These are phyloP conservation scores for Silene coronaria DNA, from an alignment of 179 eudicot species.

Conservation along the genomic window DNA sequence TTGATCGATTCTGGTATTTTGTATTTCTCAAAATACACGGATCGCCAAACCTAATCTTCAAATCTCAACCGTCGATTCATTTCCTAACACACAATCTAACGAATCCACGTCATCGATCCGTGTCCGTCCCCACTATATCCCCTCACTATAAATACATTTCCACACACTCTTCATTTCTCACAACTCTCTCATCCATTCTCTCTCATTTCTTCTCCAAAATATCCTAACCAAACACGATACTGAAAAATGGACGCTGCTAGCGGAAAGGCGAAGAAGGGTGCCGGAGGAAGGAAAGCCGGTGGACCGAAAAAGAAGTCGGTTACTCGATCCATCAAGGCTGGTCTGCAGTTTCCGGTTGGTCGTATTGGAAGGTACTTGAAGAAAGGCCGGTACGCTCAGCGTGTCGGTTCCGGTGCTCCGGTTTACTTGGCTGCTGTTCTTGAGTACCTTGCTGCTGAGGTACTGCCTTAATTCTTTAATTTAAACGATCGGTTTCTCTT, in stretches of 20 bases:
- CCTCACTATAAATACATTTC: neutral
- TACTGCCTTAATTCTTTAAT: no score
- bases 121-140: neutral
- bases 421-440: slow-evolving; percentile 29
- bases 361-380: slow-evolving; percentile 27
- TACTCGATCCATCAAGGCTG: slow-evolving; percentile 18
- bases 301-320: slow-evolving; percentile 22
- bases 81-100: neutral
- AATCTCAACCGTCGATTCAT: neutral
- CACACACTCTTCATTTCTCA: neutral
- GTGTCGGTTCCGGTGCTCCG: slow-evolving; percentile 28
- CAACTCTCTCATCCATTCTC: neutral
- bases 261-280: slow-evolving; percentile 18
- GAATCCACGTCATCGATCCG: neutral
- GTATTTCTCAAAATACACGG: neutral
- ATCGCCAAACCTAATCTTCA: neutral
- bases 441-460: slow-evolving; percentile 29
- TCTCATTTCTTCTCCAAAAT: neutral
- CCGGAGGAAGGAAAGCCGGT: slow-evolving; percentile 10
- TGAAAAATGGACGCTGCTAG: neutral
- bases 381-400: slow-evolving; percentile 26
- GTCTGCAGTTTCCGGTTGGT: slow-evolving; percentile 27
- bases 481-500: no score
- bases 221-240: neutral
- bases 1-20: no score